Base-by-base conservation (phyloP, 371 early-diverging fungal genomes). In the Mucor irregularis region DNA sequence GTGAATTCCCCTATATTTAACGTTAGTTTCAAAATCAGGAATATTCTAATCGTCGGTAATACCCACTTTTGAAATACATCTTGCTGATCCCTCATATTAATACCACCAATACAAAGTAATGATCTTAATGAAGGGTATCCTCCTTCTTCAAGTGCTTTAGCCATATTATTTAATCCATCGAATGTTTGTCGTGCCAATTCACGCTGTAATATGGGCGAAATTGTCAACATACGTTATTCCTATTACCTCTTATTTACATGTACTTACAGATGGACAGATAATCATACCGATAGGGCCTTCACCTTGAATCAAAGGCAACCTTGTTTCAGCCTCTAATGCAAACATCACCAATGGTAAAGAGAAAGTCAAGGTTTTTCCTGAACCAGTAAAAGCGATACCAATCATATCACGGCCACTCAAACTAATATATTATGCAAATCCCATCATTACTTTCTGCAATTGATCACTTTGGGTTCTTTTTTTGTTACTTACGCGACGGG, bases 351-450 rank as follows among this genome's bases (percentile, higher is more conserved):
- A 73, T 24, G 99, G 99, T n/a, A 98, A 63, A 13, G 92, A 91
- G 80, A 97, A 99, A 0, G 97, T 88, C 16, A 98, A 78, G 0
- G 99, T 99, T 77, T 99, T 99, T 31, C 99, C 99, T n/a, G 97
- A 97, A 16, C 99, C 99, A 9, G 99, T 99, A 68, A 97, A 93
- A 16, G 94, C 95, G 79, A 97, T 90, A 28, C 91, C 92, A 61
- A 98, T 95, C 90, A 97, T 90, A 61, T 97, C 96, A 47, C 97
- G 76, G 28, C 97, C 97, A 16, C 84, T 62, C 22, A 89, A 62
- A 8, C 81, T 82, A 56, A 13, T 43, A 37, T 5, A 16, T 19
- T 17, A 5, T 35, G 24, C 4, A 28, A 43, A 8, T 24, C n/a
- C n/a, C n/a, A n/a, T n/a, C n/a, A n/a, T n/a, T n/a, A n/a, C n/a